phyloP scores from a whole-genome alignment of 306 rosid species.

The Lathyrus sativus region DNA sequence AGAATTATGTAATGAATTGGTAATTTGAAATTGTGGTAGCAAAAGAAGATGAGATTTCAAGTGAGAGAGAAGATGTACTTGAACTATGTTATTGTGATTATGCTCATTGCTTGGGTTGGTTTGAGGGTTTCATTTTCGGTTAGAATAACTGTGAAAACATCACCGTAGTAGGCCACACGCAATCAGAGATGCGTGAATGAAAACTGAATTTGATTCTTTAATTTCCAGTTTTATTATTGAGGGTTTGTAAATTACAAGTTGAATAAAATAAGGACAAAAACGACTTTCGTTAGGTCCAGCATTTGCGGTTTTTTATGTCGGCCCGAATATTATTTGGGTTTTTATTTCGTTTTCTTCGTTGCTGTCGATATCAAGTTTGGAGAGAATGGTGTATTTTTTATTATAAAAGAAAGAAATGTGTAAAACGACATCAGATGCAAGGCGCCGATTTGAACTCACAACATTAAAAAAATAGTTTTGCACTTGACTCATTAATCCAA shows the following conservation, averaged over 20 bases:
- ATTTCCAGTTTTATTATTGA: background rate
- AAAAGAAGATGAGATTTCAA: conserved; percentile 9
- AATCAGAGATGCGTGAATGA: background rate
- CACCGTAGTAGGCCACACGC: background rate
- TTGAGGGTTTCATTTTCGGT: background rate
- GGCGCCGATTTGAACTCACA: no score
- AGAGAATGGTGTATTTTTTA: no score
- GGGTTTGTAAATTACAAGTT: background rate
- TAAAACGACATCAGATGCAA: no score
- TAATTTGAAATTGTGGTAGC: conserved; percentile 1
- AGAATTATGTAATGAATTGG: background rate
- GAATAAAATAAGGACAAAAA: background rate
- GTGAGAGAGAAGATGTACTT: background rate
- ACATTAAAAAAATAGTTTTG: no score
- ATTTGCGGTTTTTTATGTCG: background rate
- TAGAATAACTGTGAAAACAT: conserved; percentile 5
- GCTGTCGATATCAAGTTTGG: no score
- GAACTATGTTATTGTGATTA: background rate
- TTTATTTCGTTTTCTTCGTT: no score
- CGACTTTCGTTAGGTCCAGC: background rate
- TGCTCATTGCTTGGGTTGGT: background rate
- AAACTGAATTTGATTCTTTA: background rate
- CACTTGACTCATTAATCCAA: no score
- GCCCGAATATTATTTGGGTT: background rate
- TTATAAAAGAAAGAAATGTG: no score